Evolutionary conservation across 495 filamentous ascomycete genomes (phyloP), one percentile per base, ranked within the genome.

Genomic region (Penicillium riverlandense): DNA sequence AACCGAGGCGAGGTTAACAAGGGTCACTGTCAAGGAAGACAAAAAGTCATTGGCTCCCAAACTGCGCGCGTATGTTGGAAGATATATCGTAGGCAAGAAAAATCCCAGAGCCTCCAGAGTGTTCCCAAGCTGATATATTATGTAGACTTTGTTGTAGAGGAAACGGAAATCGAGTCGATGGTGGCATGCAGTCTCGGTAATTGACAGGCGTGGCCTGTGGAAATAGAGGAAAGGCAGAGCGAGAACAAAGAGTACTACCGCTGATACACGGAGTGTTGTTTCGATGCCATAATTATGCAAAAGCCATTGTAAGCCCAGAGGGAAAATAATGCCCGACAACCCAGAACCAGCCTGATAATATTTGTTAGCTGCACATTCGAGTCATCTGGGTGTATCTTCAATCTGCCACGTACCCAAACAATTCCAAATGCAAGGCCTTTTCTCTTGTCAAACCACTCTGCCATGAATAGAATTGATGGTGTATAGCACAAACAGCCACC

Each of bases 91-190:
- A 5, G 57, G 57, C 15, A 60, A 16, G 39, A 60, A 60, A 22
- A 48, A 85, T 12, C 81, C 81, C 1, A 77, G 54, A 5, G 66
- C 69, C 56, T 84, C 66, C 15, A 77, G 42, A 7, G 74, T 60
- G 55, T 79, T 78, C 37, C 72, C 71, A 4, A 69, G 35, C 49
- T 78, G 72, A 29, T 77, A 70, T 10, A 73, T 47, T 47, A 67
- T 55, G 53, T 82, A 83, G 0, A 63, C 55, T 7, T 55, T 59
- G 30, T 59, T 60, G 34, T 52, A 40, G 14, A 80, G 34, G 44
- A 81, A 82, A 11, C 14, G 37, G 33, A 59, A 57, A 37, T 55
- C 53, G 35, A 76, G 52, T 48, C 58, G 34, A 35, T 45, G 35
- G 59, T 48, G 14, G 58, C 37, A 41, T 8, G 44, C 48, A 11